These are phyloP conservation scores for Penicillium sp. DNA, from an alignment of 2,329 filamentous ascomycete genomes.

Conservation along the genomic window DNA sequence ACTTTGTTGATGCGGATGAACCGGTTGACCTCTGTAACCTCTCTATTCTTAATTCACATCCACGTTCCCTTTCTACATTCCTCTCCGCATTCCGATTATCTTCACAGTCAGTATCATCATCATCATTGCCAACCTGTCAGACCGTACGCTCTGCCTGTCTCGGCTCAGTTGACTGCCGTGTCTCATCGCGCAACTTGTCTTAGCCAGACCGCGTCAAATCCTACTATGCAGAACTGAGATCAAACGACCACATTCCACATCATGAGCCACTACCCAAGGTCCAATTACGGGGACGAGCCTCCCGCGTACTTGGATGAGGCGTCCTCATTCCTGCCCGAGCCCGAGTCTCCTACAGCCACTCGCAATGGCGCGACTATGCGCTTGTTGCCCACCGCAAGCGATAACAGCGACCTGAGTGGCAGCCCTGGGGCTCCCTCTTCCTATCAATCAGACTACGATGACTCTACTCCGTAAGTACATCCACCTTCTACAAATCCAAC, in stretches of 20 bases:
- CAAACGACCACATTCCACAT: slow-evolving; percentile 14
- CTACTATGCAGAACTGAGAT: slow-evolving; percentile 20
- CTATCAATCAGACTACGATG: slow-evolving; percentile 25
- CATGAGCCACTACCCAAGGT: slow-evolving; percentile 31
- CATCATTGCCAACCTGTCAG: slow-evolving; percentile 2
- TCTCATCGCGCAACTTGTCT: slow-evolving; percentile 3
- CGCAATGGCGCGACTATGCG: slow-evolving; percentile 43
- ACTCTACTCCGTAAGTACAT: slow-evolving; percentile 39
- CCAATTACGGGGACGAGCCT: slow-evolving; percentile 41
- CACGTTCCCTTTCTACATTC: slow-evolving; percentile 10
- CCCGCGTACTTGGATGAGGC: slow-evolving; percentile 38
- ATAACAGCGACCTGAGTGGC: slow-evolving; percentile 32
- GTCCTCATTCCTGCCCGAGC: slow-evolving; percentile 28
- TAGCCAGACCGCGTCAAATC: not conserved
- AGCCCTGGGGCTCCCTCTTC: slow-evolving; percentile 15
- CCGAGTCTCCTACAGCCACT: slow-evolving; percentile 25
- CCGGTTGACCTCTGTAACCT: slow-evolving; percentile 6
- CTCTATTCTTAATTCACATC: slow-evolving; percentile 5
- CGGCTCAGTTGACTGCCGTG: not conserved
- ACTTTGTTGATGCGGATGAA: slow-evolving; percentile 23
- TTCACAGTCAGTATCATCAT: not conserved
- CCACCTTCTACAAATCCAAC: slow-evolving; percentile 3
- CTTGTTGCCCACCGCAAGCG: slow-evolving; percentile 40
- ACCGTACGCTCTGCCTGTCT: slow-evolving; percentile 3
- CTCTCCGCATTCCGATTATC: slow-evolving; percentile 10